A percentile compares a stretch with the other conserved stretches of the same genome.
These are phyloP conservation scores for Corymbia citriodora DNA, from an alignment of 441 rosid genomes.

Conservation along the genomic window DNA sequence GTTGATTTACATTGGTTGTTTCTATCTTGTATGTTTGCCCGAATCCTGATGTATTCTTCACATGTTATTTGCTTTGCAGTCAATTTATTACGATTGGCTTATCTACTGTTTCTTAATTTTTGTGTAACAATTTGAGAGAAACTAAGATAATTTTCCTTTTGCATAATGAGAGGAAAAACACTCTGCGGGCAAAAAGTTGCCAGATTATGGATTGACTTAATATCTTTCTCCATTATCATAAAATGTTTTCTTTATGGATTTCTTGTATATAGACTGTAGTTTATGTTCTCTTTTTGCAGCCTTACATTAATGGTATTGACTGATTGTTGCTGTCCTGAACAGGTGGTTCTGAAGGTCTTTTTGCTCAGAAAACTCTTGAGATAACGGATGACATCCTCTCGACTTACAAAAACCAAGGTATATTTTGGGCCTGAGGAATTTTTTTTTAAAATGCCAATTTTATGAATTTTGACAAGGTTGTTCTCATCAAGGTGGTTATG, in stretches of 20 bases:
- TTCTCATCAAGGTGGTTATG: constrained; percentile 78
- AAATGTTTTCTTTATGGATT: background rate
- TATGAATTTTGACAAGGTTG: background rate
- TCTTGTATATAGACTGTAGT: background rate
- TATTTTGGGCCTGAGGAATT: background rate
- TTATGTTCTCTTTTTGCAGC: background rate
- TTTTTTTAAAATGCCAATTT: background rate
- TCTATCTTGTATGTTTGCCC: background rate
- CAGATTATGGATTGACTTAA: background rate
- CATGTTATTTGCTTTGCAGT: background rate
- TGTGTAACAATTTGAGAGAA: background rate
- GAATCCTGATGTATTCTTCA: background rate
- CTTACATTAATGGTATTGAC: background rate
- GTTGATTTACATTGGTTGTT: background rate
- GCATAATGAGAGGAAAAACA: background rate
- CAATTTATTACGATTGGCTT: background rate
- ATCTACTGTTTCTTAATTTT: background rate
- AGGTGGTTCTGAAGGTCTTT: constrained; percentile 99
- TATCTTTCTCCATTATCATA: background rate
- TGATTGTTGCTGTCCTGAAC: constrained; percentile 3
- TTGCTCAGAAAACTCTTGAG: constrained; percentile 89
- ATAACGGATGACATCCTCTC: constrained; percentile 71
- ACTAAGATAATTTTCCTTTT: background rate
- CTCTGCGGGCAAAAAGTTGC: background rate
- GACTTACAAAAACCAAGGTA: constrained; percentile 97